phyloP scores from a whole-genome alignment of 768 basidiomycete species.

The Fistulinella prunicolor region DNA sequence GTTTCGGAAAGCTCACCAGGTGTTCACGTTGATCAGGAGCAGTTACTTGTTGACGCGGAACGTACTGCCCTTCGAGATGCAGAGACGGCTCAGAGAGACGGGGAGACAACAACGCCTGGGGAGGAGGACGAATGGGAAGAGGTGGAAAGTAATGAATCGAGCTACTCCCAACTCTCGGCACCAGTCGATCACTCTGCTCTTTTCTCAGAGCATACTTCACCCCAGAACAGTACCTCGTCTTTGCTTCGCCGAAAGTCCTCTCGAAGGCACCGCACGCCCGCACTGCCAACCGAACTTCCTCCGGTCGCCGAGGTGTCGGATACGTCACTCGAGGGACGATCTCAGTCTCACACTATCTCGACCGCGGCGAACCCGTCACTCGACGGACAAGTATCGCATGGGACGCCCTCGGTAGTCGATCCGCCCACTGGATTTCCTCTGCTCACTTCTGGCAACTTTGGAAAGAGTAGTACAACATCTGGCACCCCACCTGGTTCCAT shows the following conservation, averaged over 20 bases:
- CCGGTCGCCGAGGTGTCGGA: conserved; percentile 21
- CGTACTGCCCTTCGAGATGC: conserved; percentile 12
- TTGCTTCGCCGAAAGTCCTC: conserved; percentile 9
- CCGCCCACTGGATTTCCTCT: conserved; percentile 10
- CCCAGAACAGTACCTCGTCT: not conserved
- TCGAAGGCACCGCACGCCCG: conserved; percentile 4
- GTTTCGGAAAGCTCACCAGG: conserved; percentile 1
- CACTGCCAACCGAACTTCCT: conserved; percentile 6
- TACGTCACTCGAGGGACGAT: not conserved
- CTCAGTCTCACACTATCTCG: conserved; percentile 1
- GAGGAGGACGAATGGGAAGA: conserved; percentile 4
- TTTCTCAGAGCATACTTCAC: conserved; percentile 2
- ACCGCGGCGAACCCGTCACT: conserved; percentile 6
- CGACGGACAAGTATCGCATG: conserved; percentile 10
- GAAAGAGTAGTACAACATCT: conserved; percentile 18
- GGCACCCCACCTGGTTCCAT: conserved; percentile 14
- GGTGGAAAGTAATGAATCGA: conserved; percentile 8
- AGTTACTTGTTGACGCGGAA: conserved; percentile 18
- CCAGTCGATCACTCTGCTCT: conserved; percentile 9
- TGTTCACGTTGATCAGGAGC: conserved; percentile 4
- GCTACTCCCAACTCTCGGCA: conserved; percentile 28
- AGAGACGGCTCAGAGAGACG: not conserved
- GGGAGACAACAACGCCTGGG: not conserved
- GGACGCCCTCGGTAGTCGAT: conserved; percentile 6
- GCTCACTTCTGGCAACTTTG: conserved; percentile 28